phyloP scores from a whole-genome alignment of 352 stramenopile genomes.

The Phytophthora fragariaefolia region DNA sequence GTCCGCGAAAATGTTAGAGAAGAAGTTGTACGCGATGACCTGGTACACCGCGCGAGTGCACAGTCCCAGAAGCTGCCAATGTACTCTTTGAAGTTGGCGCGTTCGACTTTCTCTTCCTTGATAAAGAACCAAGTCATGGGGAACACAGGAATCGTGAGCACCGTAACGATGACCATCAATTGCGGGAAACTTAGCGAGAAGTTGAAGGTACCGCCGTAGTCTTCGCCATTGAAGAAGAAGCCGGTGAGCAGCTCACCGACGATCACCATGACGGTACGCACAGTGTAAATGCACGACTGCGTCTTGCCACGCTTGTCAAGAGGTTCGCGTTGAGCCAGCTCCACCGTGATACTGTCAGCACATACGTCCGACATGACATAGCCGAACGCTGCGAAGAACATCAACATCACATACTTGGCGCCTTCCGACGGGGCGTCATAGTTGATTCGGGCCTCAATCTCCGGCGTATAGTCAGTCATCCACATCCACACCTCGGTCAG shows the following conservation, averaged over 20 bases:
- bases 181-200: conserved; percentile 44
- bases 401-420: conserved; percentile 47
- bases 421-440: conserved; percentile 18
- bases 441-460: conserved; percentile 36
- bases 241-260: conserved; percentile 37
- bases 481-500: conserved; percentile 21
- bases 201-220: conserved; percentile 54
- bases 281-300: conserved; percentile 48
- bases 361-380: conserved; percentile 71
- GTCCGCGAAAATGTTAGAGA: conserved; percentile 38
- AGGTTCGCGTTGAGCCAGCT: conserved; percentile 47
- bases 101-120: conserved; percentile 41
- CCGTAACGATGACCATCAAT: conserved; percentile 42
- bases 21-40: conserved; percentile 50
- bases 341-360: conserved; percentile 52
- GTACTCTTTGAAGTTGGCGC: conserved; percentile 36
- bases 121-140: conserved; percentile 48
- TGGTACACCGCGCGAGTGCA: conserved; percentile 48
- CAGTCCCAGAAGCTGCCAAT: conserved; percentile 41
- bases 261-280: conserved; percentile 40
- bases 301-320: conserved; percentile 38
- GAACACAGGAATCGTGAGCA: conserved; percentile 23
- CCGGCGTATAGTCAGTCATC: conserved; percentile 24
- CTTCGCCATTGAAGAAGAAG: conserved; percentile 52
- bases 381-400: conserved; percentile 58